Conservation (phyloP, 495 filamentous ascomycete species). For the Neurospora sp. region DNA sequence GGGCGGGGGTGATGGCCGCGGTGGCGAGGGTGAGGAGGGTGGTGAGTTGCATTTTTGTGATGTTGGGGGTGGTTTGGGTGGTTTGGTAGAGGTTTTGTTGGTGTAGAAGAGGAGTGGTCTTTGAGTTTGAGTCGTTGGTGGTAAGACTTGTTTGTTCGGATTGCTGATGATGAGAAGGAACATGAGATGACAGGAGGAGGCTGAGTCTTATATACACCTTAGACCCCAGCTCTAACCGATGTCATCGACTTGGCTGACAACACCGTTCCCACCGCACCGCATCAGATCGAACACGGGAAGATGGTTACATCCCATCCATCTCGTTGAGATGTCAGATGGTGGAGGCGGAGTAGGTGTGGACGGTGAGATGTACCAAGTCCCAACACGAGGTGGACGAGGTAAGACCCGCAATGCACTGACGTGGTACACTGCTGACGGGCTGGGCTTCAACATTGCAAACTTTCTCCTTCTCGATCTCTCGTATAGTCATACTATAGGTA, state of each 20-base stretch:
- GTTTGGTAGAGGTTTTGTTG: not conserved
- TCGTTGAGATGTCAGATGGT: not conserved
- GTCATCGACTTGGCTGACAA: not conserved
- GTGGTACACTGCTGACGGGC: not conserved
- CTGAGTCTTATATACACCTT: not conserved
- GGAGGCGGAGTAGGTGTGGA: not conserved
- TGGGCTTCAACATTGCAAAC: no score
- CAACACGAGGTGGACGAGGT: not conserved
- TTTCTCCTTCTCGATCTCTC: not conserved
- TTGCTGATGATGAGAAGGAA: not conserved
- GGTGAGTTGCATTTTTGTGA: slow-evolving; percentile 9
- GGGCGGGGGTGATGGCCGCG: not conserved
- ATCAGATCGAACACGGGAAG: not conserved
- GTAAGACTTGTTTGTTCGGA: not conserved
- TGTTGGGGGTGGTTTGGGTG: slow-evolving; percentile 7
- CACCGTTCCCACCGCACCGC: not conserved
- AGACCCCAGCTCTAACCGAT: not conserved
- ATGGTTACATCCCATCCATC: not conserved
- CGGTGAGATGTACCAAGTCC: not conserved
- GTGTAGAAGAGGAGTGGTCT: not conserved
- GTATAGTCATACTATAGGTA: not conserved
- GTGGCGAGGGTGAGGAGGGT: slow-evolving; percentile 14
- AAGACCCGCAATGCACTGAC: not conserved
- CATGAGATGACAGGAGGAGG: not conserved
- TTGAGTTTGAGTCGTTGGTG: not conserved